Percentiles rank a stretch among this genome's conserved stretches.
Evolutionary conservation across 345 rosid genomes (phyloP).

Genomic region (Hibiscus trionum): DNA sequence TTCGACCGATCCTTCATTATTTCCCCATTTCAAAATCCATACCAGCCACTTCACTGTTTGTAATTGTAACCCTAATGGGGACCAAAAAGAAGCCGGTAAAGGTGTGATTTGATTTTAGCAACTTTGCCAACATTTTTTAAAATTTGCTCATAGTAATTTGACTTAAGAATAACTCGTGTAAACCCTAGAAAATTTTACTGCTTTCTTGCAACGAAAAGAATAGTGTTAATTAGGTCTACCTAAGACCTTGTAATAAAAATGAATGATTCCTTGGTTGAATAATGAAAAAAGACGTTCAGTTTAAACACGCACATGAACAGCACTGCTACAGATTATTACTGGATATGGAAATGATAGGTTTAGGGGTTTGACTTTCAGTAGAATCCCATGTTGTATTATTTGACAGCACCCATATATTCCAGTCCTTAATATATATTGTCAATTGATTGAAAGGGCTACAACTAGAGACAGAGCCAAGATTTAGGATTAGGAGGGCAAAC

Average conservation of each 20-base stretch:
- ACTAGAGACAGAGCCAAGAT: too few species aligned
- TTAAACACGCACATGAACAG: background rate
- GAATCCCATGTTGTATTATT: background rate
- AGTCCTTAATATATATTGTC: background rate
- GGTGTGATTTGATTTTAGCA: background rate
- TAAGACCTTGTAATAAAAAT: background rate
- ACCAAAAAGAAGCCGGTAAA: background rate
- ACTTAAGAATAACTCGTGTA: background rate
- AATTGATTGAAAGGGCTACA: background rate
- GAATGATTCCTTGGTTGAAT: background rate
- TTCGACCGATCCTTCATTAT: background rate
- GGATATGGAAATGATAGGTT: background rate
- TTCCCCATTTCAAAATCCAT: background rate
- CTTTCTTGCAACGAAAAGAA: background rate
- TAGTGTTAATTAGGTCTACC: background rate
- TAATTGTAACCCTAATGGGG: conserved; percentile 5
- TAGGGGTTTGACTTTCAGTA: background rate
- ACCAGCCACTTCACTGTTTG: background rate
- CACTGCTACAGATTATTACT: background rate
- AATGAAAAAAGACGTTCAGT: background rate
- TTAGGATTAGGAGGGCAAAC: too few species aligned
- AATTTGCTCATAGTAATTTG: background rate
- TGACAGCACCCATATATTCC: background rate
- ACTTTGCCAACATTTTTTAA: background rate
- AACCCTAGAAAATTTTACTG: background rate